Evolutionary conservation across 1,284 basidiomycete genomes (phyloP).

Genomic region (Pisolithus thermaeus): DNA sequence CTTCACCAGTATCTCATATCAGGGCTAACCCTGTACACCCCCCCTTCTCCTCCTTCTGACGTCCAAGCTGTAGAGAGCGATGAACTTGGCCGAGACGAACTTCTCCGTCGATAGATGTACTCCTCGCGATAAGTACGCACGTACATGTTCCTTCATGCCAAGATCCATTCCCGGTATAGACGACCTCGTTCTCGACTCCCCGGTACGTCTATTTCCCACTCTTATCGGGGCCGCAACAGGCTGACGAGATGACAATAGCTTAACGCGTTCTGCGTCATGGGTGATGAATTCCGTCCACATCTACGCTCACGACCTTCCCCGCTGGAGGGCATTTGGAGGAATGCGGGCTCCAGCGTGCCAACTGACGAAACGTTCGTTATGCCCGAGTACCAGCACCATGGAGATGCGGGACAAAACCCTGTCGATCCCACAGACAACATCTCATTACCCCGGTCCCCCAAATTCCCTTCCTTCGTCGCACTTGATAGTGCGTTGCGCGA

Average conservation of each 20-base stretch:
- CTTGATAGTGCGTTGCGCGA: conserved; percentile 25
- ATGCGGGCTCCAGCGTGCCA: too few species aligned
- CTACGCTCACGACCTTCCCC: conserved; percentile 14
- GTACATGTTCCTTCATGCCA: conserved; percentile 28
- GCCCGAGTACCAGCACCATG: conserved; percentile 9
- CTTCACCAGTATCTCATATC: conserved; percentile 1
- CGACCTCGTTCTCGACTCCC: conserved; percentile 24
- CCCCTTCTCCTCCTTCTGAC: conserved; percentile 1
- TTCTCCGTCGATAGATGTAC: conserved; percentile 29
- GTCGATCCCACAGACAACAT: neutral
- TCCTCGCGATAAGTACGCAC: conserved; percentile 21
- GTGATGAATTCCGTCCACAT: conserved; percentile 8
- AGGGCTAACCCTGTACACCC: neutral
- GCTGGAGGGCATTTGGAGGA: neutral
- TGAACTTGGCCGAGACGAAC: conserved; percentile 30
- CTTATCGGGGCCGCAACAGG: neutral
- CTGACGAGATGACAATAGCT: conserved; percentile 16
- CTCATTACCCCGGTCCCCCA: conserved; percentile 2
- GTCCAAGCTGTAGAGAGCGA: conserved; percentile 6
- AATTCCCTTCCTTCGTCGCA: conserved; percentile 8
- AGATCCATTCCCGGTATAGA: conserved; percentile 28
- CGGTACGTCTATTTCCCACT: conserved; percentile 12
- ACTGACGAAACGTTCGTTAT: neutral
- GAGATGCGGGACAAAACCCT: conserved; percentile 3
- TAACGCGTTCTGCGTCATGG: conserved; percentile 19